These are phyloP conservation scores for Pythium rishiriense DNA, from an alignment of 352 stramenopile species.

Conservation along the genomic window DNA sequence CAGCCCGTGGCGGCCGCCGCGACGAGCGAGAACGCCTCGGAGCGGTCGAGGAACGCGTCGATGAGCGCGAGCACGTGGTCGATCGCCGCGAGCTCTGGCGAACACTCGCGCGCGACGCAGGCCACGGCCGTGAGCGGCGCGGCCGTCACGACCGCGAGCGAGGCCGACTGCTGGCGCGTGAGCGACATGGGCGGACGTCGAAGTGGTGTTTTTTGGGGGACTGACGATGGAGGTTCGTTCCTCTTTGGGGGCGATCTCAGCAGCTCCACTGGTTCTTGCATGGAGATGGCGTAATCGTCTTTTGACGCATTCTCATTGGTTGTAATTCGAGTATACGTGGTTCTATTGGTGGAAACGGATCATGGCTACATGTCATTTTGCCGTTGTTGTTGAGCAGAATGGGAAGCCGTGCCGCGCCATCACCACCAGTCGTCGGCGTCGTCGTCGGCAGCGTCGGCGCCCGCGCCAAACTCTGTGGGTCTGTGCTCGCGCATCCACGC, in stretches of 20 bases:
- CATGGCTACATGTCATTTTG: slow-evolving; percentile 12
- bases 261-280: slow-evolving; percentile 7
- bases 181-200: slow-evolving; percentile 6
- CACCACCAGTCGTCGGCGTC: slow-evolving; percentile 8
- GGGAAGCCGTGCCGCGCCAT: background rate
- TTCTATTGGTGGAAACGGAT: background rate
- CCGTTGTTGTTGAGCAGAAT: background rate
- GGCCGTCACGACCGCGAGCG: slow-evolving; percentile 13
- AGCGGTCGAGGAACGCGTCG: slow-evolving; percentile 29
- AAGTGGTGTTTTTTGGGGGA: no score
- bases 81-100: slow-evolving; percentile 24
- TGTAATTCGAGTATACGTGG: background rate
- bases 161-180: slow-evolving; percentile 18
- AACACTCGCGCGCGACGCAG: slow-evolving; percentile 20
- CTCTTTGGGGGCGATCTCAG: background rate
- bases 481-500: slow-evolving; percentile 20
- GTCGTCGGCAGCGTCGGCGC: background rate
- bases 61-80: slow-evolving; percentile 30
- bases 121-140: slow-evolving; percentile 26
- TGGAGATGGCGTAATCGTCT: slow-evolving; percentile 13
- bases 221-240: background rate
- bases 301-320: slow-evolving; percentile 1
- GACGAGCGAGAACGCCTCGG: slow-evolving; percentile 19
- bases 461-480: slow-evolving; percentile 4
- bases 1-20: slow-evolving; percentile 20